Conservation (phyloP, 192 early-diverging fungal genomes). For the Piromyces sp. region DNA sequence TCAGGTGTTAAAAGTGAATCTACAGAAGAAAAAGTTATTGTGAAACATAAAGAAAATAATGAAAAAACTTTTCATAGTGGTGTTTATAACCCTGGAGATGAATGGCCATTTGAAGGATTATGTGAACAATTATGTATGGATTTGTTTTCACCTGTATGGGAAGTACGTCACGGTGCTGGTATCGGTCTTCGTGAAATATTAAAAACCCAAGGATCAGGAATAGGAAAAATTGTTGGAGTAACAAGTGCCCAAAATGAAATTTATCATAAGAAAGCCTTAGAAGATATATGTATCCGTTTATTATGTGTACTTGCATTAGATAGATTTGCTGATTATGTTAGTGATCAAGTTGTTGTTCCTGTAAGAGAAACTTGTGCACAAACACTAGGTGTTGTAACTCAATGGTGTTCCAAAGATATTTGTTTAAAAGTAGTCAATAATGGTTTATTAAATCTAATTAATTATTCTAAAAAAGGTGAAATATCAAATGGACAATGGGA, state of each 20-base stretch:
- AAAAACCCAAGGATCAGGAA: slow-evolving; percentile 66
- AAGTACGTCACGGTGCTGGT: slow-evolving; percentile 85
- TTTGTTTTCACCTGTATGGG: slow-evolving; percentile 65
- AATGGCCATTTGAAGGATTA: slow-evolving; percentile 55
- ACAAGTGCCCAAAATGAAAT: slow-evolving; percentile 30
- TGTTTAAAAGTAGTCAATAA: slow-evolving; percentile 32
- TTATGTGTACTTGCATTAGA: slow-evolving; percentile 87
- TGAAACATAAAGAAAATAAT: slow-evolving; percentile 13
- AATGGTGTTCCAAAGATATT: slow-evolving; percentile 25
- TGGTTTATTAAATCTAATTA: slow-evolving; percentile 38
- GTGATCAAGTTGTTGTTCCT: slow-evolving; percentile 84
- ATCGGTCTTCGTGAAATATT: slow-evolving; percentile 81
- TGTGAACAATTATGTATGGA: slow-evolving; percentile 51
- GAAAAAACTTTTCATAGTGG: slow-evolving; percentile 6
- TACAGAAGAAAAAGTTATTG: slow-evolving; percentile 3
- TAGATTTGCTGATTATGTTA: slow-evolving; percentile 90
- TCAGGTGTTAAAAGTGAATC: background rate
- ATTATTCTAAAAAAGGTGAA: slow-evolving; percentile 3
- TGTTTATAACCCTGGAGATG: slow-evolving; percentile 19
- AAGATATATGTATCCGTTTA: slow-evolving; percentile 76
- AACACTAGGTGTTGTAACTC: slow-evolving; percentile 48
- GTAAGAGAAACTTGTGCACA: slow-evolving; percentile 90
- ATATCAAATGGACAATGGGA: slow-evolving; percentile 55
- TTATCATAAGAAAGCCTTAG: slow-evolving; percentile 61
- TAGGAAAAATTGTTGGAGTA: slow-evolving; percentile 48